Evolutionary conservation across 129 eudicot species (phyloP), one percentile per base, ranked within the genome.

Genomic region (Daucus carota): DNA sequence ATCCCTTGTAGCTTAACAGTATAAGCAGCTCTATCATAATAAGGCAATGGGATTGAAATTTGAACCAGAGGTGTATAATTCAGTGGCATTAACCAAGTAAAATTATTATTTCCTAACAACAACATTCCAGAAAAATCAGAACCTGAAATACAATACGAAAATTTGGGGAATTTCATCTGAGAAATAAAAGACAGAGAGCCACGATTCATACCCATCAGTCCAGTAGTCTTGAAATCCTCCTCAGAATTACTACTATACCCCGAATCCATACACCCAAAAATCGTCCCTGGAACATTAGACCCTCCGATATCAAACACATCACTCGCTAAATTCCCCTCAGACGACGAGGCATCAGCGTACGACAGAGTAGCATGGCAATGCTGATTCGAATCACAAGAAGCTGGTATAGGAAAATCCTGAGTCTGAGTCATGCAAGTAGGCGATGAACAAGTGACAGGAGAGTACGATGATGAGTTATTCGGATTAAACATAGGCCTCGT

Each of bases 201-300:
- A 38, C 96, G 92, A 81, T 90, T 90, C 96, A 90, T 90, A 71
- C 96, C 96, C 86, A 90, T 77, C 32, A 90, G 78, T 81, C 96
- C 96, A 74, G 92, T 82, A 0, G 92, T 80, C 74, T 86, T 90
- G 9, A 84, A 73, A 62, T 90, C 96, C 42, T 90, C 96, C 40
- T 84, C 90, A n/a, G 75, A 40, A 46, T 87, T 81, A 40, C 86
- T 85, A 31, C 92, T 90, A 28, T 77, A 88, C 47, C 89, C 89
- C 72, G 96, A 83, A 70, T 86, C 90, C 92, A 90, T 90, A 65
- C 96, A 90, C 86, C 96, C 96, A 79, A 90, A 90, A 52, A 90
- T 76, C 2, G 88, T 78, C 29, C 79, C 84, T 36, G 88, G 73
- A 11, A 84, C 72, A 2, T 75, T 78, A 28, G 87, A 87, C 31